Evolutionary conservation across 1,284 basidiomycete species (phyloP), one percentile per base, ranked within the genome.

Genomic region (Stereum hirsutum): DNA sequence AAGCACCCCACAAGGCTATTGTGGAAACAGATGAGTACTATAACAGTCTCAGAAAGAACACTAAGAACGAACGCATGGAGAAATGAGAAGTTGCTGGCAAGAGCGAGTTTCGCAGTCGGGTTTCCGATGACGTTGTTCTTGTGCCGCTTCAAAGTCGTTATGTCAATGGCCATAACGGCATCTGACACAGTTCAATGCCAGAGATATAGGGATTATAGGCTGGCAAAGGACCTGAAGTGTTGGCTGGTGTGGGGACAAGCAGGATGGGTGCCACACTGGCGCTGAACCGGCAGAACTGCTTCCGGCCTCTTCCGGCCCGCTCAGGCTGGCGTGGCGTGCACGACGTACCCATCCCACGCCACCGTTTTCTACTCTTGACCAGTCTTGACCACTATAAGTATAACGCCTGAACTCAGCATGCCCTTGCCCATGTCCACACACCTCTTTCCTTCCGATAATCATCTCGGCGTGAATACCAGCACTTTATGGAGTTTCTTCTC

Each of bases 91-190:
- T 84, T 78, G 33, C 66, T 58, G 0, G 76, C 72, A 3, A 83
- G 60, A 6, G 68, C 57, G 1, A 68, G 55, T 57, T 88, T 88
- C 2, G 79, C 80, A 0, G 74, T 72, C 0, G 81, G 81, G 49
- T 85, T 87, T 3, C 84, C 84, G 30, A 88, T 86, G 44, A 86
- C 76, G 1, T 67, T 57, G 57, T 88, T 88, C 62, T 86, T 87
- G 45, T 75, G 66, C 45, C 67, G 65, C 58, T 83, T 84, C 50
- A 87, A 70, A 5, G 61, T 56, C 0, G 58, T 52, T 3, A 68
- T 54, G 15, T 63, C 60, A 44, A 69, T 53, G n/a, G 57, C 56
- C 45, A 54, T 52, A 15, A 70, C 54, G 14, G n/a, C n/a, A n/a
- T n/a, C n/a, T n/a, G n/a, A n/a, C n/a, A n/a, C n/a, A n/a, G n/a